These are phyloP conservation scores for Magnusiomyces suaveolens DNA, from an alignment of 1,139 yeast genomes.

Conservation along the genomic window DNA sequence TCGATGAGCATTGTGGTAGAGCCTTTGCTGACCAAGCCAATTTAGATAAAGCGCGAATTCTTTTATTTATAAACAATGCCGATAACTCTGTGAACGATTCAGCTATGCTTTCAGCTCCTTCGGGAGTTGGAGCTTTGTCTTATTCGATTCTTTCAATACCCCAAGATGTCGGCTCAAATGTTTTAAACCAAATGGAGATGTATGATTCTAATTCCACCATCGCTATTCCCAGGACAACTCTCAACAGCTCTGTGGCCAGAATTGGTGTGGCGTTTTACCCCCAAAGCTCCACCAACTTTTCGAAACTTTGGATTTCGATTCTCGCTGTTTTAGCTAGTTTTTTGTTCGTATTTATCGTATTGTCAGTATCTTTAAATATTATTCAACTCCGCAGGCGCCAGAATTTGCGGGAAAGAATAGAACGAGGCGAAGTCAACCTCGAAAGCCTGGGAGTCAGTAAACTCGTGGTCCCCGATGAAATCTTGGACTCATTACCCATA, in stretches of 20 bases:
- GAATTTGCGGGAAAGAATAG: constrained; percentile 20
- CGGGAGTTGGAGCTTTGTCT: constrained; percentile 2
- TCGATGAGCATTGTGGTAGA: constrained; percentile 7
- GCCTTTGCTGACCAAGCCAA: constrained; percentile 11
- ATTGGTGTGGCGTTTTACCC: constrained; percentile 9
- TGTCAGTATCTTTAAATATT: constrained; percentile 17
- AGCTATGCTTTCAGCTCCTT: constrained; percentile 3
- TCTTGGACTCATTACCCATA: constrained; percentile 21
- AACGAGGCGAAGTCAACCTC: constrained; percentile 24
- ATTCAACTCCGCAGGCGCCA: constrained; percentile 19
- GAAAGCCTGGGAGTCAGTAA: constrained; percentile 23
- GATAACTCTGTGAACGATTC: neutral
- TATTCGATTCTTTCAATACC: constrained; percentile 4
- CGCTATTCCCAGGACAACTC: constrained; percentile 4
- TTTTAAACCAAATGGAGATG: constrained; percentile 9
- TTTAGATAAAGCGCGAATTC: constrained; percentile 9
- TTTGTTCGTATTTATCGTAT: constrained; percentile 8
- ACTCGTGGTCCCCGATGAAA: constrained; percentile 21
- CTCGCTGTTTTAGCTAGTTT: constrained; percentile 16
- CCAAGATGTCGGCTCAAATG: constrained; percentile 6
- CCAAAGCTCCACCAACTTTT: constrained; percentile 2
- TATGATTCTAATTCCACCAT: constrained; percentile 8
- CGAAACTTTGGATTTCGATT: constrained; percentile 17
- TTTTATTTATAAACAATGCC: constrained; percentile 12
- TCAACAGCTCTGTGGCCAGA: constrained; percentile 5